Base-by-base conservation (phyloP, 495 filamentous ascomycete genomes). In the Neurospora intermedia region DNA sequence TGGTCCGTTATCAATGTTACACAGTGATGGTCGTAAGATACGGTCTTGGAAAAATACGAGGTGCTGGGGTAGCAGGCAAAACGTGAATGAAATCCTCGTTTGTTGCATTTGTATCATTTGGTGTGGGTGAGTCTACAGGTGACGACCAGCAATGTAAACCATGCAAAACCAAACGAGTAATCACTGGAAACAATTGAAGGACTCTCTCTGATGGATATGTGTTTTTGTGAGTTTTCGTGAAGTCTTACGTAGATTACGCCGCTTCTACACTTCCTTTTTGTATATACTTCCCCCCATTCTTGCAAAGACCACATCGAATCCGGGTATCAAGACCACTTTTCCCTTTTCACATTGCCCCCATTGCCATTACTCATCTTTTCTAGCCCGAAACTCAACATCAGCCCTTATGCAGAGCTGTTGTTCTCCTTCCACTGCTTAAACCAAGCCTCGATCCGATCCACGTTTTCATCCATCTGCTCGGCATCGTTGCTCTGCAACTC, bases 391-490 rank as follows among this genome's bases (percentile, higher is more conserved):
- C 39, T 39, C 39, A 39, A 6, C 70, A 13, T 46, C 16, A 23
- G 38, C 16, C 38, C 48, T 41, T 70, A 66, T 1, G 27, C 54
- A 66, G 54, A 66, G 27, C 16, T 71, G 75, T 89, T 86, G 73
- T 94, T 87, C 79, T 87, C 83, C 82, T 88, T 94, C 96, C 96
- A 98, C 74, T 89, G 86, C 80, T 87, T 85, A 48, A 96, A 76
- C 96, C 96, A 98, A 70, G 84, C 78, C 77, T 91, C 88, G 76
- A 99, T 92, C 76, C 96, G 86, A 73, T 91, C 91, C 20, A 97
- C 85, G 80, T 98, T 99, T 73, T 79, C 87, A 74, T 98, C 94
- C 78, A 98, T 89, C 79, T 98, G 93, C 16, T 92, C 91, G 16
- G 89, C 85, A 69, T 86, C 85, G 76, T 96, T 90, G 80, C 96